phyloP scores from a whole-genome alignment of 139 green algal species.

The Picochlorum sp. region DNA sequence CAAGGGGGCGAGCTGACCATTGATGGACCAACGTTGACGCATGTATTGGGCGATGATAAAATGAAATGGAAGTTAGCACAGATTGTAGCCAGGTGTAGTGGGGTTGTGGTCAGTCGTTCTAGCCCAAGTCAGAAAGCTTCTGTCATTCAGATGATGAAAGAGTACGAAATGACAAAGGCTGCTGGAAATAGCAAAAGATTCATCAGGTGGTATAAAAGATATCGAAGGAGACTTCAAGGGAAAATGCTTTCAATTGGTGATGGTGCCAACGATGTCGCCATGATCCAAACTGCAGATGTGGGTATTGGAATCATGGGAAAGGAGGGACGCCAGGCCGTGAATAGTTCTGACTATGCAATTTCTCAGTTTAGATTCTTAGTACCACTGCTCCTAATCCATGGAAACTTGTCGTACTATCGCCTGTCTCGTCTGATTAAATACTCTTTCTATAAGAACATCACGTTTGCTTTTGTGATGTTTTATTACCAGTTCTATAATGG shows the following conservation, averaged over 20 bases:
- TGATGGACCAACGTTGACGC: slow-evolving; percentile 69
- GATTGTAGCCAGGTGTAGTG: slow-evolving; percentile 41
- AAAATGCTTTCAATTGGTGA: slow-evolving; percentile 95
- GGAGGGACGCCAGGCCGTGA: slow-evolving; percentile 87
- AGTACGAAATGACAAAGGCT: slow-evolving; percentile 42
- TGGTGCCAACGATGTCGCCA: slow-evolving; percentile 97
- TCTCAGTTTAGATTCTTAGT: slow-evolving; percentile 82
- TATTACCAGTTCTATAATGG: slow-evolving; percentile 48
- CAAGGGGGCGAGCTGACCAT: slow-evolving; percentile 60
- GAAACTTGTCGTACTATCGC: slow-evolving; percentile 76
- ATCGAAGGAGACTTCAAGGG: slow-evolving; percentile 18
- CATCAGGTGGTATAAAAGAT: slow-evolving; percentile 21
- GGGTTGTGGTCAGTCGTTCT: slow-evolving; percentile 56
- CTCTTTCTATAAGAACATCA: slow-evolving; percentile 99
- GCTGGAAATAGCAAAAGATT: slow-evolving; percentile 19
- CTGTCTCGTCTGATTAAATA: slow-evolving; percentile 84
- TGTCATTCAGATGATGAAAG: slow-evolving; percentile 58
- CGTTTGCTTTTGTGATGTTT: slow-evolving; percentile 77
- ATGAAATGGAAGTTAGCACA: slow-evolving; percentile 35
- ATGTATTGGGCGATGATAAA: slow-evolving; percentile 44
- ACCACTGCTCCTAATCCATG: slow-evolving; percentile 90
- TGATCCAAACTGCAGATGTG: slow-evolving; percentile 90
- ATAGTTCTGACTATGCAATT: slow-evolving; percentile 88
- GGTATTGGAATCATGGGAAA: slow-evolving; percentile 90
- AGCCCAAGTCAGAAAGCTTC: slow-evolving; percentile 63